Base-by-base conservation (phyloP, 2,329 filamentous ascomycete species). In the Stagonosporopsis rhizophila region DNA sequence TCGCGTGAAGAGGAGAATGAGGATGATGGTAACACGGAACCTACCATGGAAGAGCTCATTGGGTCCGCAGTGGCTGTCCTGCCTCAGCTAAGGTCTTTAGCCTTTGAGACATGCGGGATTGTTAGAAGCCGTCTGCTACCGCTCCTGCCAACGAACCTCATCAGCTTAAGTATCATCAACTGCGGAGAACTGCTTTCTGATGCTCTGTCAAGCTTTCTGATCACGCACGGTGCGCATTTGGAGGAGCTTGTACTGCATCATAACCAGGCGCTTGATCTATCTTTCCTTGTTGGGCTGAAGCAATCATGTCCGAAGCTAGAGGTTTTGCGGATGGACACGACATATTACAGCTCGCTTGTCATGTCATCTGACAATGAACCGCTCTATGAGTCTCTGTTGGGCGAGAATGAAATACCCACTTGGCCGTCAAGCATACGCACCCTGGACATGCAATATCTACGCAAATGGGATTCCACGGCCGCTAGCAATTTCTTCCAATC, bases 401-500 rank as follows among this genome's bases (percentile, higher is more conserved):
- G 67, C 28, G 78, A 81, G 11, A 79, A 81, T 17, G 85, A 96
- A 59, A 75, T 88, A 5, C 93, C 94, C 0, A 85, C 82, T 0
- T 98, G 94, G 94, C 93, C 94, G 2, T 71, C 81, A 5, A 87
- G 82, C 5, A 81, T 98, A 2, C 86, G 87, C 48, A 80, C 82
- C 2, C 81, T 98, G 41, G 89, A 94, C 69, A 81, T 97, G 53
- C 83, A 89, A 38, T 87, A 95, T 59, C 82, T 96, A 58, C 86
- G 91, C 32, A 89, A 91, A 62, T 93, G 89, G 87, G 83, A 83
- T 12, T 82, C 85, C 0, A 81, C 84, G 30, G 85, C 87, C 0
- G 92, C 92, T 0, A 86, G 90, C 65, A 87, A 86, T 54, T 91
- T 97, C 65, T 90, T 97, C 64, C 83, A 85, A 37, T 95, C 91